Evolutionary conservation across 2,329 filamentous ascomycete genomes (phyloP).

Genomic region (Apiospora kogelbergensis): DNA sequence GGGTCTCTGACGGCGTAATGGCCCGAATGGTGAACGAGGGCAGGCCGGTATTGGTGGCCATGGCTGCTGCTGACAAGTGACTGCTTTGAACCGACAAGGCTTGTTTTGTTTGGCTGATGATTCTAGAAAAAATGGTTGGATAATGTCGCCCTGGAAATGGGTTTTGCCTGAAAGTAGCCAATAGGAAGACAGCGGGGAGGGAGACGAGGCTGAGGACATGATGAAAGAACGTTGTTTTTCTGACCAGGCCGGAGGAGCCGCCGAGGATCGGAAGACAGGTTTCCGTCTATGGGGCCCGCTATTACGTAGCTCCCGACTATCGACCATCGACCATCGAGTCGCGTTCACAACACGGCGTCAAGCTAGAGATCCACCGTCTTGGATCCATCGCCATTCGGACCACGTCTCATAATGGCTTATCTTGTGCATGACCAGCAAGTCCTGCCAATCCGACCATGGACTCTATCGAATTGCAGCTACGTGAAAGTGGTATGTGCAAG

Average conservation of each 20-base stretch:
- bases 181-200: neutral
- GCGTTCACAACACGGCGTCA: neutral
- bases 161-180: neutral
- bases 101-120: too few relatives aligned
- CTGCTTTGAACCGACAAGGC: neutral
- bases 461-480: neutral
- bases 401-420: neutral
- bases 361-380: neutral
- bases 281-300: neutral
- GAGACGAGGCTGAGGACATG: neutral
- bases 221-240: neutral
- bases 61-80: neutral
- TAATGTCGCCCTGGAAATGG: neutral
- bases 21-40: constrained; percentile 16
- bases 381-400: neutral
- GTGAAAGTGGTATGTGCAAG: neutral
- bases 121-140: neutral
- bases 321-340: neutral
- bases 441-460: neutral
- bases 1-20: constrained; percentile 21
- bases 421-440: too few relatives aligned
- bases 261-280: neutral
- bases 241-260: neutral
- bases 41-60: neutral
- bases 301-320: neutral